Evolutionary conservation across 768 basidiomycete species (phyloP).

Genomic region (Mycena vitilis): DNA sequence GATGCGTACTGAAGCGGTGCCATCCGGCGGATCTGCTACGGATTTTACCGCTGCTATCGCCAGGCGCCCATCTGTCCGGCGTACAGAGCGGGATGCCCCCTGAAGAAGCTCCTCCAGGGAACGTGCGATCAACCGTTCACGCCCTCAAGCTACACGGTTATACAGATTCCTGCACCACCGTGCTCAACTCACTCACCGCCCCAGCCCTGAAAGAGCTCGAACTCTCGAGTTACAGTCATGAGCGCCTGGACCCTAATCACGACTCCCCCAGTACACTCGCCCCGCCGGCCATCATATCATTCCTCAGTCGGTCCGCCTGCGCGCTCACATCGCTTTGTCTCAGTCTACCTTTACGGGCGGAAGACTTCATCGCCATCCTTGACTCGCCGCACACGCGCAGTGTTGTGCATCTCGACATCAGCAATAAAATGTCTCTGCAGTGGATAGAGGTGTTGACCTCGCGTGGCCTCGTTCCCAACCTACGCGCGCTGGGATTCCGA

Average conservation of each 20-base stretch:
- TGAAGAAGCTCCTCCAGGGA: no score
- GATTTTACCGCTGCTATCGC: background rate
- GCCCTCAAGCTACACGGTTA: no score
- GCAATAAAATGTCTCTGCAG: background rate
- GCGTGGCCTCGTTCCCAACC: background rate
- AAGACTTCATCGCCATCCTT: background rate
- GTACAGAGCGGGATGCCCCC: no score
- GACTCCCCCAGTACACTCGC: background rate
- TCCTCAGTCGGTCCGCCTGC: background rate
- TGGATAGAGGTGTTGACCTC: background rate
- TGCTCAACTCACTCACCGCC: no score
- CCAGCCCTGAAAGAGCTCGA: no score
- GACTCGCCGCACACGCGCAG: background rate
- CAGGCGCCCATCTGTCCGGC: background rate
- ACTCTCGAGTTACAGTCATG: no score
- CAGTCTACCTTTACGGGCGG: background rate
- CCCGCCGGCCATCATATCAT: background rate
- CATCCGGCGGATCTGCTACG: background rate
- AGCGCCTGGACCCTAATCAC: background rate
- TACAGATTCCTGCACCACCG: no score
- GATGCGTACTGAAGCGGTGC: background rate
- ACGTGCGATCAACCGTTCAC: no score
- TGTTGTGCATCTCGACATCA: background rate
- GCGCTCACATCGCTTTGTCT: constrained; percentile 4
- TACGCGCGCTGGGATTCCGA: background rate